Conservation (phyloP, 805 yeast genomes). For the Helenozyma rhizophorensis region DNA sequence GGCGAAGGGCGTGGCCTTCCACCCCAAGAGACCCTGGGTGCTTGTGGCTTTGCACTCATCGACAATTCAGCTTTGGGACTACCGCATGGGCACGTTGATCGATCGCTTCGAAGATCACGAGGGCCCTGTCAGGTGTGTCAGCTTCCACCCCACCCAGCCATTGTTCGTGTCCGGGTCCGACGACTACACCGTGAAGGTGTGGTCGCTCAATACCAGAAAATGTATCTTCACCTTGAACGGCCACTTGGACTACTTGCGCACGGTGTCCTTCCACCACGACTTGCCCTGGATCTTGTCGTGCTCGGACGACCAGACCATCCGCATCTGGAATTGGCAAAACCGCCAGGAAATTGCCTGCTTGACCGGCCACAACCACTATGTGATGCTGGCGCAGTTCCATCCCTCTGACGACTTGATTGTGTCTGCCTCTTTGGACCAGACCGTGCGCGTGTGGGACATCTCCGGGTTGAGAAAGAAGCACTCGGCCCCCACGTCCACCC, state of each 20-base stretch:
- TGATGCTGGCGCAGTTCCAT: constrained; percentile 97
- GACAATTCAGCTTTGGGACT: constrained; percentile 99
- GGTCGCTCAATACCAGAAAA: constrained; percentile 90
- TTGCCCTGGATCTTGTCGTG: constrained; percentile 96
- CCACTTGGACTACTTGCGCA: constrained; percentile 92
- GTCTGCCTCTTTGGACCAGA: constrained; percentile 93
- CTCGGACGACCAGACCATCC: constrained; percentile 96
- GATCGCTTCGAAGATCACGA: constrained; percentile 97
- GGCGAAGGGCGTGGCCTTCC: constrained; percentile 97
- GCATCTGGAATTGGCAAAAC: constrained; percentile 99
- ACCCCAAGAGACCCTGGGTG: constrained; percentile 95
- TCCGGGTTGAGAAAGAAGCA: constrained; percentile 92
- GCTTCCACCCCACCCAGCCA: constrained; percentile 97
- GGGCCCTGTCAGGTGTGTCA: constrained; percentile 95
- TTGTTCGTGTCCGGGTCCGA: constrained; percentile 97
- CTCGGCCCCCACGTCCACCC: constrained; percentile 63
- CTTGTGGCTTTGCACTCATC: constrained; percentile 92
- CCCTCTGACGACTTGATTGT: constrained; percentile 93
- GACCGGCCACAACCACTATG: constrained; percentile 98
- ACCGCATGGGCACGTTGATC: constrained; percentile 96
- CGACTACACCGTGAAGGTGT: constrained; percentile 89
- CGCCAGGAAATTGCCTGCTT: constrained; percentile 94
- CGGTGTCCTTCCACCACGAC: constrained; percentile 91
- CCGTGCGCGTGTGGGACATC: constrained; percentile 99
- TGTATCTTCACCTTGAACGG: constrained; percentile 89